phyloP scores from a whole-genome alignment of 2,329 filamentous ascomycete genomes.

The Ophiostoma quercus region DNA sequence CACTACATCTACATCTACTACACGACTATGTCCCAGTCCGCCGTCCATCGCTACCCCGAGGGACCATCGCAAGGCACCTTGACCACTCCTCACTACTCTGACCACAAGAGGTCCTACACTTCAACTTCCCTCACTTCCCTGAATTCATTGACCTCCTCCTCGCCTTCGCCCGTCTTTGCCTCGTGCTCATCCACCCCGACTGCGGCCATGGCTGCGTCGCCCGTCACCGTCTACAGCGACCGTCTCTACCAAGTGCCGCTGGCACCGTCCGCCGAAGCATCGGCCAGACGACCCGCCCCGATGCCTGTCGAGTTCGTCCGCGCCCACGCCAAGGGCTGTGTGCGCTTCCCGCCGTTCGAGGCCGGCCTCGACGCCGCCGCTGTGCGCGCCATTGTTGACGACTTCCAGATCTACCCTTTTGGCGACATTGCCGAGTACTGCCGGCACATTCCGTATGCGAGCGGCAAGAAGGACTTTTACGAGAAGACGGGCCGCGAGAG shows the following conservation, averaged over 20 bases:
- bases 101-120: background rate
- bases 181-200: slow-evolving; percentile 7
- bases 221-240: slow-evolving; percentile 25
- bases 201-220: slow-evolving; percentile 15
- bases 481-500: slow-evolving; percentile 81
- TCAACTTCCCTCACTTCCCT: too few species aligned
- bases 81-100: background rate
- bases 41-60: slow-evolving; percentile 12
- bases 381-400: slow-evolving; percentile 54
- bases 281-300: background rate
- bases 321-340: slow-evolving; percentile 50
- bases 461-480: slow-evolving; percentile 84
- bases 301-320: slow-evolving; percentile 23
- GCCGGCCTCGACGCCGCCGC: slow-evolving; percentile 51
- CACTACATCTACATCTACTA: slow-evolving; percentile 19
- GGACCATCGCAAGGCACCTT: slow-evolving; percentile 18
- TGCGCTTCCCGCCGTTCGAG: slow-evolving; percentile 73
- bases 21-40: slow-evolving; percentile 21
- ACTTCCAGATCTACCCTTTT: slow-evolving; percentile 62
- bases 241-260: background rate
- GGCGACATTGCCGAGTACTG: slow-evolving; percentile 57
- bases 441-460: slow-evolving; percentile 86
- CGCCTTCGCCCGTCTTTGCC: background rate
- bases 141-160: background rate
- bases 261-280: background rate